Evolutionary conservation across 768 basidiomycete species (phyloP), one percentile per base, ranked within the genome.

Genomic region (Macrolepiota dolichaula): DNA sequence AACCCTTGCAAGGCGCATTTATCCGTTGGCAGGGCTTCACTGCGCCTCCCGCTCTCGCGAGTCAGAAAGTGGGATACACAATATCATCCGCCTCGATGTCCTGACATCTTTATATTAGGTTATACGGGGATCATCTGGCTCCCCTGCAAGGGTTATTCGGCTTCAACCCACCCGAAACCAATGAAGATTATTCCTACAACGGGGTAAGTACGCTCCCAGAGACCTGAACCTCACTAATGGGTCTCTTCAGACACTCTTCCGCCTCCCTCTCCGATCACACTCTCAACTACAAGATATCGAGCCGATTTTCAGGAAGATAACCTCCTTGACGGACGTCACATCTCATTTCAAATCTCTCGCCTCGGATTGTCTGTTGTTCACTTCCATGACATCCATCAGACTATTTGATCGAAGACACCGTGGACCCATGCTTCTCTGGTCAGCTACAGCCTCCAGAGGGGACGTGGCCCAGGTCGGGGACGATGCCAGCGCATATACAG

Each of bases 1-100:
- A 78, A 84, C 66, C 84, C 84, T 0, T 76, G 77, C 1, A 75
- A 76, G 51, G 64, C 62, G 12, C 73, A 78, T 64, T 71, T 84
- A 15, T 79, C 80, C 3, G 63, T 72, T 22, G 61, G 54, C n/a
- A 65, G 69, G 40, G 74, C 75, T 0, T 69, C 77, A 0, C 55
- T 76, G 27, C 64, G 64, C 15, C 44, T 77, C 13, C 67, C 75
- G 1, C 67, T 84, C 35, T 62, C 67, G 5, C 59, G 68, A 12
- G 72, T 81, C 9, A 70, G 73, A 69, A 69, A 66, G 79, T 78
- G 57, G 55, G 70, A 56, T 11, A 46, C 24, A 7, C 19, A 53
- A 10, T 13, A 27, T 12, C 25, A 54, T 29, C 17, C 29, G 35
- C 36, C 36, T n/a, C 10, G 12, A 25, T 50, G 15, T 62, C 36